Conservation (phyloP, 163 green algal species). For the Chlamydomonas reinhardtii region DNA sequence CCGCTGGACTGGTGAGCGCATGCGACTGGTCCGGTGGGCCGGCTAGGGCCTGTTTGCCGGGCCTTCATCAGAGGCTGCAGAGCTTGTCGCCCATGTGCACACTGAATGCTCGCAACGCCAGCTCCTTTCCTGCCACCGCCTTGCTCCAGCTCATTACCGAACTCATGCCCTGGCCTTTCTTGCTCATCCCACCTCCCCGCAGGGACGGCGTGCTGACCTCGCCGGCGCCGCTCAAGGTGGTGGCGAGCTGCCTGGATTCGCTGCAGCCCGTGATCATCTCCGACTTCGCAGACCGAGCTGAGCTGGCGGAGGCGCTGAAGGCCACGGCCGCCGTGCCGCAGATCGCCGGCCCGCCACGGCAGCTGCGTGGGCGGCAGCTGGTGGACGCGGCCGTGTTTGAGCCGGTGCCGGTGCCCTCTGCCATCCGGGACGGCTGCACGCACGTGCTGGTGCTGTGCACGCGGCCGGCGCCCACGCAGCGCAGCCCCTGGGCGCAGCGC, state of each 20-base stretch:
- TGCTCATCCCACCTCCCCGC: not conserved
- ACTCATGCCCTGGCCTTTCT: too few species aligned
- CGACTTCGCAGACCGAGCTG: conserved; percentile 59
- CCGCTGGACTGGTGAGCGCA: conserved; percentile 42
- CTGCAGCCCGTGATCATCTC: conserved; percentile 78
- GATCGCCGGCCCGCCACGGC: conserved; percentile 71
- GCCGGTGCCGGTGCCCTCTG: conserved; percentile 82
- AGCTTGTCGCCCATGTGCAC: too few species aligned
- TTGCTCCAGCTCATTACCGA: too few species aligned
- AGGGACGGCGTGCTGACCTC: conserved; percentile 55
- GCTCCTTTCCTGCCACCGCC: too few species aligned
- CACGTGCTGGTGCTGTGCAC: conserved; percentile 91
- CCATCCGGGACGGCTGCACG: conserved; percentile 89
- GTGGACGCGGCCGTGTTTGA: conserved; percentile 91
- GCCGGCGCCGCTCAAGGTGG: conserved; percentile 82
- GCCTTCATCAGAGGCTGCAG: too few species aligned
- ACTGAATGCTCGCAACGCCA: too few species aligned
- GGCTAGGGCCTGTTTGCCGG: too few species aligned
- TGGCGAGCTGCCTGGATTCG: conserved; percentile 83
- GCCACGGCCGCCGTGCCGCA: conserved; percentile 86
- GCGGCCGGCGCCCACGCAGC: conserved; percentile 46
- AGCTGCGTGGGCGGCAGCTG: conserved; percentile 55
- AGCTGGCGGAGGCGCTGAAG: conserved; percentile 71
- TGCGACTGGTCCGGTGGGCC: too few species aligned
- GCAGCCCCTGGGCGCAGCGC: not conserved